phyloP scores from a whole-genome alignment of 2,329 filamentous ascomycete species.

The Corynespora cassiicola region DNA sequence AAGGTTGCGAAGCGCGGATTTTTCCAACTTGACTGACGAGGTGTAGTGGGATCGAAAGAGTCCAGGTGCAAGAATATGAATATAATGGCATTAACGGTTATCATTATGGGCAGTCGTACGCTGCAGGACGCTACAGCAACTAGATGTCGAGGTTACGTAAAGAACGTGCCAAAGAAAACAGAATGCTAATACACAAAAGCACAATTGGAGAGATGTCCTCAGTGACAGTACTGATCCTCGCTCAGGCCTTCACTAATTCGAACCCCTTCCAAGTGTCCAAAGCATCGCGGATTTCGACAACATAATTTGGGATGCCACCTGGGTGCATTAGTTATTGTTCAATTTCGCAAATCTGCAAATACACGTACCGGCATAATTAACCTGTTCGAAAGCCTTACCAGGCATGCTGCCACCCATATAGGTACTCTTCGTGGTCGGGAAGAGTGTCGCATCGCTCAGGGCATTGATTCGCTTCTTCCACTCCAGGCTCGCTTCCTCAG shows the following conservation, averaged over 20 bases:
- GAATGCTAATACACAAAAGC: no score
- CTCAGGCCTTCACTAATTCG: conserved; percentile 8
- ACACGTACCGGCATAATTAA: conserved; percentile 43
- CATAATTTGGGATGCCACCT: conserved; percentile 39
- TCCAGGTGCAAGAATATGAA: no score
- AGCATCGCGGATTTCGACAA: conserved; percentile 34
- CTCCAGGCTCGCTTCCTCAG: conserved; percentile 37
- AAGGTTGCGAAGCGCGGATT: conserved; percentile 2
- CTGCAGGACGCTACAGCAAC: no score
- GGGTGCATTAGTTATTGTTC: conserved; percentile 19
- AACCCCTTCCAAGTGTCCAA: conserved; percentile 27
- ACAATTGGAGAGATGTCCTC: no score
- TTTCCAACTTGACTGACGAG: conserved; percentile 2
- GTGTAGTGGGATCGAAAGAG: no score
- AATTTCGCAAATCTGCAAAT: background rate
- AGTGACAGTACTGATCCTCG: no score
- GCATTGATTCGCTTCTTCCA: conserved; percentile 45
- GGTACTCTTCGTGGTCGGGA: conserved; percentile 42
- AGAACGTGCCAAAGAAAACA: no score
- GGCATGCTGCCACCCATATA: conserved; percentile 47
- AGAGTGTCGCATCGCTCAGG: conserved; percentile 38
- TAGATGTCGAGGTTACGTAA: no score
- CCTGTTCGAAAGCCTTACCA: conserved; percentile 45
- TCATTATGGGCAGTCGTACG: no score
- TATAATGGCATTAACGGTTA: no score